Percentiles rank a stretch among this genome's conserved stretches.
These are phyloP conservation scores for Aspergillus glaucus DNA, from an alignment of 2,329 filamentous ascomycete genomes.

Conservation along the genomic window DNA sequence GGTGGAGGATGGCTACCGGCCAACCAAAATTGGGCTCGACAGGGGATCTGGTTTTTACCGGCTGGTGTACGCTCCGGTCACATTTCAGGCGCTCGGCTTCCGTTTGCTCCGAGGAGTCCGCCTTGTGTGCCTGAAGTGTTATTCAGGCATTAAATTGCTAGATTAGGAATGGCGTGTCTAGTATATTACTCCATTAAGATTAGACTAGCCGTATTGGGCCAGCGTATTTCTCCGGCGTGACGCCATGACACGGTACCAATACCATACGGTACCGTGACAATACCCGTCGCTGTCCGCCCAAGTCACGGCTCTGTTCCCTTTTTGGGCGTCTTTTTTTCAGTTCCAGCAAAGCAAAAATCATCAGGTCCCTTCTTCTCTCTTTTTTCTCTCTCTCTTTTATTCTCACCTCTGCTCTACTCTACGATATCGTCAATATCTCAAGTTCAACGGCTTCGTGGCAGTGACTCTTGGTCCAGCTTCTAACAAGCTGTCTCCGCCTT, in stretches of 20 bases:
- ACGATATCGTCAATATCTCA: slow-evolving; percentile 1
- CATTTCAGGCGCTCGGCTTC: background rate
- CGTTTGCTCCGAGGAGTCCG: background rate
- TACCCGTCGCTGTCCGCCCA: no score
- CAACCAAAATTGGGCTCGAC: slow-evolving; percentile 11
- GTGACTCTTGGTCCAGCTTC: slow-evolving; percentile 13
- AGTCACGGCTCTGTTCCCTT: slow-evolving; percentile 7
- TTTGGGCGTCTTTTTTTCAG: slow-evolving; percentile 4
- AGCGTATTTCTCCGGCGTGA: slow-evolving; percentile 6
- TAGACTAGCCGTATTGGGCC: slow-evolving; percentile 8
- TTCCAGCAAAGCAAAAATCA: background rate
- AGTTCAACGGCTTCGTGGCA: slow-evolving; percentile 15
- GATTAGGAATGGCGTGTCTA: background rate
- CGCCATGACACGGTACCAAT: background rate
- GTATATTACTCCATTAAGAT: no score
- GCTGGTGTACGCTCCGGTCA: no score
- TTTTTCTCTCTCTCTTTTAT: slow-evolving; percentile 6
- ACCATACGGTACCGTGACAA: background rate
- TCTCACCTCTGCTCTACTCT: slow-evolving; percentile 5
- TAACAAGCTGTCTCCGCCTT: slow-evolving; percentile 21
- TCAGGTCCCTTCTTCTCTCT: slow-evolving; percentile 4
- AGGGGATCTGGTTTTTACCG: no score
- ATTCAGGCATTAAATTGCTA: background rate
- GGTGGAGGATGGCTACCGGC: slow-evolving; percentile 10
- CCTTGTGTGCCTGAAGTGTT: background rate